These are phyloP conservation scores for Fusarium clavum DNA, from an alignment of 2,329 filamentous ascomycete genomes.

Conservation along the genomic window DNA sequence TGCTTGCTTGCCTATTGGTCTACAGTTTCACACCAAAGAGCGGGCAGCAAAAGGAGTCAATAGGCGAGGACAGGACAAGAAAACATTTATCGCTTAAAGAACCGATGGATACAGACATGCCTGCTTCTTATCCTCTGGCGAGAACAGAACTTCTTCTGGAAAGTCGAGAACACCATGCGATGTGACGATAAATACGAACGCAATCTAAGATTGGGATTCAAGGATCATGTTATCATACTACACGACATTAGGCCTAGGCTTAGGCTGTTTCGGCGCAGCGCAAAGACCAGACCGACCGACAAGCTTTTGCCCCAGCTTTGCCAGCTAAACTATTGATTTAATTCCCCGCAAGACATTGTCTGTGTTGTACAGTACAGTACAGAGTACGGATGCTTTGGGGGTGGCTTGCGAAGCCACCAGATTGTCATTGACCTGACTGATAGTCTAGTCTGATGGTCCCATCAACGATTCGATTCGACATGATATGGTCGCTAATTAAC, in stretches of 20 bases:
- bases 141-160: constrained; percentile 14
- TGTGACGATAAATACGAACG: constrained; percentile 35
- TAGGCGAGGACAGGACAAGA: constrained; percentile 2
- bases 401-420: background rate
- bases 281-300: constrained; percentile 30
- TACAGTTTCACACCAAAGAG: background rate
- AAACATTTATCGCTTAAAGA: constrained; percentile 1
- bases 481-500: constrained; percentile 6
- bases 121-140: background rate
- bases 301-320: constrained; percentile 39
- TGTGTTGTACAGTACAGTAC: background rate
- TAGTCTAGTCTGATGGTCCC: constrained; percentile 6
- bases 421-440: background rate
- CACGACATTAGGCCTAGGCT: constrained; percentile 16
- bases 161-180: constrained; percentile 9
- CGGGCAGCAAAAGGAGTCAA: constrained; percentile 1
- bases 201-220: constrained; percentile 31
- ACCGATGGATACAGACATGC: background rate
- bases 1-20: background rate
- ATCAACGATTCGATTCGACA: background rate
- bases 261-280: constrained; percentile 30
- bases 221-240: constrained; percentile 14
- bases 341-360: constrained; percentile 25
- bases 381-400: background rate
- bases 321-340: constrained; percentile 4